A percentile compares a stretch with the other conserved stretches of the same genome.
These are phyloP conservation scores for Odontarrhena argentea DNA, from an alignment of 345 rosid species.

Conservation along the genomic window DNA sequence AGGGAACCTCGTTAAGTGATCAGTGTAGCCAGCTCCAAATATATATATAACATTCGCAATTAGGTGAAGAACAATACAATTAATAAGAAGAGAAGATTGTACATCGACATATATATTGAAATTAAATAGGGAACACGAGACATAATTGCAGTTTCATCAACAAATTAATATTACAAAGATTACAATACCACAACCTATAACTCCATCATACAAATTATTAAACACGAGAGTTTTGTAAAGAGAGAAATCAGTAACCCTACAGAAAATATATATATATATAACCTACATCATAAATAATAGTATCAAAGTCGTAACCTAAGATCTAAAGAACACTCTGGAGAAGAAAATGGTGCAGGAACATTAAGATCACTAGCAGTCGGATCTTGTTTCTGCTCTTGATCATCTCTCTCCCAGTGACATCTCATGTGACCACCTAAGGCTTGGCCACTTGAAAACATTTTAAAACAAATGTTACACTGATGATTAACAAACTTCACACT, in stretches of 20 bases:
- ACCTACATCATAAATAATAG: neutral
- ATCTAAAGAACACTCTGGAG: slow-evolving; percentile 56
- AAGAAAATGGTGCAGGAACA: slow-evolving; percentile 54
- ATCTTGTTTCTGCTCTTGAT: slow-evolving; percentile 38
- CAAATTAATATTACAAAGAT: neutral
- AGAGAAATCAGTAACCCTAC: neutral
- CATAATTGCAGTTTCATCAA: neutral
- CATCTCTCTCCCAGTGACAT: slow-evolving; percentile 65
- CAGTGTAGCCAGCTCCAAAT: too few relatives aligned
- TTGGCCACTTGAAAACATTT: slow-evolving; percentile 65
- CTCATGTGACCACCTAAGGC: slow-evolving; percentile 83
- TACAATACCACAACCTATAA: slow-evolving; percentile 25
- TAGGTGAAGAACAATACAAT: too few relatives aligned
- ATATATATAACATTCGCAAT: too few relatives aligned
- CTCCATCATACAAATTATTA: slow-evolving; percentile 1
- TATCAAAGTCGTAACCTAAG: slow-evolving; percentile 64
- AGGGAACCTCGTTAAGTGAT: too few relatives aligned
- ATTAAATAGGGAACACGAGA: too few relatives aligned
- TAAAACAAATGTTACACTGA: slow-evolving; percentile 59
- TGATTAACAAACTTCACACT: slow-evolving; percentile 42
- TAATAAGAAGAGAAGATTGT: too few relatives aligned
- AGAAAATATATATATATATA: neutral
- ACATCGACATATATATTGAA: too few relatives aligned
- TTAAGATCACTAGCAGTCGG: slow-evolving; percentile 57
- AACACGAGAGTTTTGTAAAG: slow-evolving; percentile 15